phyloP scores from a whole-genome alignment of 495 filamentous ascomycete species.

The Penicillium arizonense region DNA sequence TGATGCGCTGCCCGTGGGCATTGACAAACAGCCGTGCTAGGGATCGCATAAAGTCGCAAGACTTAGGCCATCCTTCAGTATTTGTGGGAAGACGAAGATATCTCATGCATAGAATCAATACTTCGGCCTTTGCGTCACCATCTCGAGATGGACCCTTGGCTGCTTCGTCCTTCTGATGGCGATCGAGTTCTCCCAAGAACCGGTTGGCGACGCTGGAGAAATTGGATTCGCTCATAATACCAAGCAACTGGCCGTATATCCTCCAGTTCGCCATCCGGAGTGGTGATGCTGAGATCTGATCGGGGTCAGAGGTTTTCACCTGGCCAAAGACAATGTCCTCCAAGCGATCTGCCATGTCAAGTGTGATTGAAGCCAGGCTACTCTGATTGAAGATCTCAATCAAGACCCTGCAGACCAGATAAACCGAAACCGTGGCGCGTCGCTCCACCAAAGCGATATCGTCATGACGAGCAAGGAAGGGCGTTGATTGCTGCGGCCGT shows the following conservation, averaged over 20 bases:
- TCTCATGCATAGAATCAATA: slow-evolving; percentile 87
- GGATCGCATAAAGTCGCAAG: slow-evolving; percentile 82
- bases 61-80: slow-evolving; percentile 77
- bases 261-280: slow-evolving; percentile 92
- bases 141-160: slow-evolving; percentile 66
- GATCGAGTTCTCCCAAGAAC: slow-evolving; percentile 77
- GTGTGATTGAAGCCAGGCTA: slow-evolving; percentile 73
- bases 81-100: slow-evolving; percentile 69
- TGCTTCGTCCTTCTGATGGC: slow-evolving; percentile 66
- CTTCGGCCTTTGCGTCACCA: slow-evolving; percentile 73
- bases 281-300: slow-evolving; percentile 72
- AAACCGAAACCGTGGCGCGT: slow-evolving; percentile 88
- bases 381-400: slow-evolving; percentile 93
- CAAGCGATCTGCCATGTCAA: slow-evolving; percentile 84
- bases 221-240: slow-evolving; percentile 90
- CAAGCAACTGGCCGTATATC: slow-evolving; percentile 85
- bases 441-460: slow-evolving; percentile 75
- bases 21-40: slow-evolving; percentile 78
- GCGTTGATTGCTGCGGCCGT: slow-evolving; percentile 19
- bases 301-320: slow-evolving; percentile 80
- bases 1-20: slow-evolving; percentile 82
- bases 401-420: slow-evolving; percentile 88
- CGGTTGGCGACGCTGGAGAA: slow-evolving; percentile 79
- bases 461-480: slow-evolving; percentile 59
- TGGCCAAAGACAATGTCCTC: slow-evolving; percentile 95